Conservation (phyloP, 768 basidiomycete species). For the Pisolithus albus region DNA sequence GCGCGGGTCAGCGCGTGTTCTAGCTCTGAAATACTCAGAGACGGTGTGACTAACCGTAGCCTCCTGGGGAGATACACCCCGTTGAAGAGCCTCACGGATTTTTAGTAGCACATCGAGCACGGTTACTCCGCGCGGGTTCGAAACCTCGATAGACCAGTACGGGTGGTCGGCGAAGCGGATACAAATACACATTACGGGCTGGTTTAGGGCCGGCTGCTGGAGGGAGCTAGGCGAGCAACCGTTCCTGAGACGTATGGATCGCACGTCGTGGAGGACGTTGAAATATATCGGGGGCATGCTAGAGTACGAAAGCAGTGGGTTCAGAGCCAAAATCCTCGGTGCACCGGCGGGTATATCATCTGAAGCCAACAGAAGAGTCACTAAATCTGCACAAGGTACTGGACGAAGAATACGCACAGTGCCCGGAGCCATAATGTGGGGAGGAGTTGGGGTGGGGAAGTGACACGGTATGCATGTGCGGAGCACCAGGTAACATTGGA, state of each 20-base stretch:
- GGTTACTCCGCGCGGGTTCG: slow-evolving; percentile 21
- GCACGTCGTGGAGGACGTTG: slow-evolving; percentile 21
- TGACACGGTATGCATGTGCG: slow-evolving; percentile 22
- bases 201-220: slow-evolving; percentile 18
- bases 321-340: slow-evolving; percentile 17
- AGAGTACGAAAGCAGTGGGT: slow-evolving; percentile 20
- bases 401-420: slow-evolving; percentile 12
- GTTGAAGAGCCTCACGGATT: slow-evolving; percentile 23
- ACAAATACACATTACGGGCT: slow-evolving; percentile 8
- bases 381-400: not conserved
- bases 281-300: slow-evolving; percentile 15
- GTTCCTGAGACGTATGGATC: slow-evolving; percentile 14
- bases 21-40: slow-evolving; percentile 24
- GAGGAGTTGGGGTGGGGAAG: slow-evolving; percentile 27
- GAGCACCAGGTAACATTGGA: slow-evolving; percentile 16
- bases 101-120: slow-evolving; percentile 22
- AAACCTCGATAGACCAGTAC: slow-evolving; percentile 25
- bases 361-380: slow-evolving; percentile 4
- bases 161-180: slow-evolving; percentile 20
- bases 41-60: slow-evolving; percentile 20
- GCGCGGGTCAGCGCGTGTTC: slow-evolving; percentile 25
- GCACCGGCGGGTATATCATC: slow-evolving; percentile 9
- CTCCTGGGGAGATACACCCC: slow-evolving; percentile 19
- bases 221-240: slow-evolving; percentile 14
- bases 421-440: slow-evolving; percentile 11